These are phyloP conservation scores for Acer yangbiense DNA, from an alignment of 345 rosid genomes.

Conservation along the genomic window DNA sequence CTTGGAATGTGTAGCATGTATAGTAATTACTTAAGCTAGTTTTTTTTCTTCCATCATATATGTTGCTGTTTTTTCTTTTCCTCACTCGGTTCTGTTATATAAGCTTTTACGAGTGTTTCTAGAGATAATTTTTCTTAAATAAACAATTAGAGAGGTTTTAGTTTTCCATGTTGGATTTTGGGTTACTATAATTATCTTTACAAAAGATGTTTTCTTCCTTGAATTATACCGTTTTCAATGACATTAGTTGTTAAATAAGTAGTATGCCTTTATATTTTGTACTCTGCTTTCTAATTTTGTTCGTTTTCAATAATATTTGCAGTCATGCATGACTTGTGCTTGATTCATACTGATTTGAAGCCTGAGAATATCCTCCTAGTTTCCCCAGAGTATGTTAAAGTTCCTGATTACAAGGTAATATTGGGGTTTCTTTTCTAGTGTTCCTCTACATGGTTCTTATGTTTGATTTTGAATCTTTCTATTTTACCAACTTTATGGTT, in stretches of 20 bases:
- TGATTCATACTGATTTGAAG: conserved; percentile 88
- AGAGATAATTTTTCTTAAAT: neutral
- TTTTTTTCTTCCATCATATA: conserved; percentile 24
- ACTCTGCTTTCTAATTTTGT: neutral
- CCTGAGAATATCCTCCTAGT: conserved; percentile 85
- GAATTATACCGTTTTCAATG: neutral
- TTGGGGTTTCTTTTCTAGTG: neutral
- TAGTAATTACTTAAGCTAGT: conserved; percentile 64
- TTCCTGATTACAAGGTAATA: conserved; percentile 80
- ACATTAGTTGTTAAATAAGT: neutral
- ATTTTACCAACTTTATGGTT: neutral
- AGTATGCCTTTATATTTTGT: neutral
- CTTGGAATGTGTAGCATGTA: conserved; percentile 99
- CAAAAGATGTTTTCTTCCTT: neutral
- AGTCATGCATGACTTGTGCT: conserved; percentile 88
- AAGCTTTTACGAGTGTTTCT: neutral
- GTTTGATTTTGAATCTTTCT: neutral
- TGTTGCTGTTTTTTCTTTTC: neutral
- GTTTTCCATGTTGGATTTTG: neutral
- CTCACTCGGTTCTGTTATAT: neutral
- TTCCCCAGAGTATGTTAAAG: conserved; percentile 72
- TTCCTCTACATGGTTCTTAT: neutral
- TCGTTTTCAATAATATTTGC: conserved; percentile 27
- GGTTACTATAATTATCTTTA: too few species aligned
- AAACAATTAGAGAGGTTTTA: neutral